Conservation (phyloP, 2,329 filamentous ascomycete species). For the Aspergillus transmontanensis region DNA sequence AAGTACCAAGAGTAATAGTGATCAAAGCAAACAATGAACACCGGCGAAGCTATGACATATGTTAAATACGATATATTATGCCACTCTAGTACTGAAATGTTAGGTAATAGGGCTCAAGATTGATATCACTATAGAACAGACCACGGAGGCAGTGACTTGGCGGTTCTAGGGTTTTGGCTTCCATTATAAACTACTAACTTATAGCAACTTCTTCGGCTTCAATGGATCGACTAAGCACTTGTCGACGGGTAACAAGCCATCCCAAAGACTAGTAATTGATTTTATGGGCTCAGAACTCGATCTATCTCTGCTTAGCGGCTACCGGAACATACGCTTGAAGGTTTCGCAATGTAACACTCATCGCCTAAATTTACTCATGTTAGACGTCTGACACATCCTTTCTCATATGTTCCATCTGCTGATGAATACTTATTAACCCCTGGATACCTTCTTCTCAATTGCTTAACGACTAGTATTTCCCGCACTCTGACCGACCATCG, state of each 20-base stretch:
- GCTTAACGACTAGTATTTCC: too few relatives aligned
- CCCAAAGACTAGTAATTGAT: too few relatives aligned
- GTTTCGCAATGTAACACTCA: too few relatives aligned
- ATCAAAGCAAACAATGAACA: too few relatives aligned
- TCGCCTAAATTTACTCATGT: neutral
- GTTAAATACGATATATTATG: too few relatives aligned
- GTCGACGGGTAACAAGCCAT: neutral
- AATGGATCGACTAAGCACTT: neutral
- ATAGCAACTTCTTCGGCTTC: neutral
- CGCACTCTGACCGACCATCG: too few relatives aligned
- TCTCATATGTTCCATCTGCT: neutral
- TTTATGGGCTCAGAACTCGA: too few relatives aligned
- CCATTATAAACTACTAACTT: neutral
- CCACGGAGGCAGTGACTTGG: neutral
- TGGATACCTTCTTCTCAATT: neutral
- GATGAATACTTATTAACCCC: neutral
- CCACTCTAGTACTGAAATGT: neutral
- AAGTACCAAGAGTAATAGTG: too few relatives aligned
- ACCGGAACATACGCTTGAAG: too few relatives aligned
- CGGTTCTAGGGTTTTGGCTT: neutral
- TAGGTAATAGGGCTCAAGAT: neutral
- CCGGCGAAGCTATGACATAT: too few relatives aligned
- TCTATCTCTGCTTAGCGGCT: too few relatives aligned
- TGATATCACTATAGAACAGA: neutral
- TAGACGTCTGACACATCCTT: neutral